Evolutionary conservation across 2,329 filamentous ascomycete genomes (phyloP).

Genomic region (Polytolypa hystricis): DNA sequence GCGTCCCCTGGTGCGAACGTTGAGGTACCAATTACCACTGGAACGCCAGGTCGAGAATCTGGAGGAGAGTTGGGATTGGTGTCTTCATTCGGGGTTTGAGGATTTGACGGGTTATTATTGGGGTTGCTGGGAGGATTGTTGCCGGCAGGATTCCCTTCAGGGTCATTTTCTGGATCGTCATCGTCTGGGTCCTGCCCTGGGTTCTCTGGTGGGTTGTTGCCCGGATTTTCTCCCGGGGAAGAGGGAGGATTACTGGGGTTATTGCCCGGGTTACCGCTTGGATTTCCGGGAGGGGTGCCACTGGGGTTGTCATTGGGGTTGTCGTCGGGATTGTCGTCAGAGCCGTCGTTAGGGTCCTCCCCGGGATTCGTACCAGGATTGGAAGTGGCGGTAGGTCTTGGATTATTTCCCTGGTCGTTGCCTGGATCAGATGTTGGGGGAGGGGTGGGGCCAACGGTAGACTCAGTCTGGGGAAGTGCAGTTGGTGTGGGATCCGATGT

Average conservation of each 20-base stretch:
- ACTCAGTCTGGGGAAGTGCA: not conserved
- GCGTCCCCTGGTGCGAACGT: not conserved
- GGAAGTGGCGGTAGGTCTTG: not conserved
- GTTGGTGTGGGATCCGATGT: not conserved
- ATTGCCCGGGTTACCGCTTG: not conserved
- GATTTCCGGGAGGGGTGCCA: not conserved
- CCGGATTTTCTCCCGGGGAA: not conserved
- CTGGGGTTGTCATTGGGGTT: not conserved
- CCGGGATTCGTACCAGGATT: not conserved
- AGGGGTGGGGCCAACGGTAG: not conserved
- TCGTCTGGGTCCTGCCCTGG: no score
- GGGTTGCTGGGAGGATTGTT: slow-evolving; percentile 2
- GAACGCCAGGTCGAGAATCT: no score
- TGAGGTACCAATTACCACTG: no score
- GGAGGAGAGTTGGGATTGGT: no score
- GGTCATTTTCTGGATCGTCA: no score
- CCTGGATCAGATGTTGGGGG: not conserved
- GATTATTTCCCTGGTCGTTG: no score
- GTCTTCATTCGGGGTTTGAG: no score
- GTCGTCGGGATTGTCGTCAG: not conserved
- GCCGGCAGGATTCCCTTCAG: no score
- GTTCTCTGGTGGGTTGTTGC: not conserved
- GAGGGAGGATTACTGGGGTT: not conserved
- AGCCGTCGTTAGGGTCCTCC: not conserved
- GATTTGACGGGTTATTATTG: no score